These are phyloP conservation scores for Picea glauca DNA, from an alignment of 75 land plant genomes.

Conservation along the genomic window DNA sequence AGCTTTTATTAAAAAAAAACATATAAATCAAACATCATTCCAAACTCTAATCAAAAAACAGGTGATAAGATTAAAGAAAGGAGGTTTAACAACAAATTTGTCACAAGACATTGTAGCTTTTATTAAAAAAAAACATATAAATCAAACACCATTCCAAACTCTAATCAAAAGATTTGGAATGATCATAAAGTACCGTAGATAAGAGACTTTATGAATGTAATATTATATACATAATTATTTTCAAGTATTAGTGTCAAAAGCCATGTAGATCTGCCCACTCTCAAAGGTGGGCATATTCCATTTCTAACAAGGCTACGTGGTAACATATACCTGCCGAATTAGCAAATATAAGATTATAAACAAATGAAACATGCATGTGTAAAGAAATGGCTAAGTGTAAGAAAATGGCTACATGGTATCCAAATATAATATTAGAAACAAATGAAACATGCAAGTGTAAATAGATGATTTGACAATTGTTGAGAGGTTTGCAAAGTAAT, in stretches of 20 bases:
- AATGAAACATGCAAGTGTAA: too few species aligned
- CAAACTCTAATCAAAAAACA: too few species aligned
- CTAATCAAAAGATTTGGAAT: conserved; percentile 42
- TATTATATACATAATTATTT: conserved; percentile 34
- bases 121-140: conserved; percentile 31
- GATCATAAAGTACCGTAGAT: conserved; percentile 39
- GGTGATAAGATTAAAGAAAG: conserved; percentile 24
- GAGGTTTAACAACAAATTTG: conserved; percentile 27
- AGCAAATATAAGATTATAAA: too few species aligned
- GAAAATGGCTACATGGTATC: too few species aligned
- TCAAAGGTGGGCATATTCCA: conserved; percentile 76
- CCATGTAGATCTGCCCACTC: conserved; percentile 63
- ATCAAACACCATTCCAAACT: conserved; percentile 41
- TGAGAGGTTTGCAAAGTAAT: too few species aligned
- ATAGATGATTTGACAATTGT: too few species aligned
- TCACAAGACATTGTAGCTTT: conserved; percentile 66
- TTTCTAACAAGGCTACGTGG: neutral
- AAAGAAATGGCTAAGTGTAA: too few species aligned
- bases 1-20: conserved; percentile 6
- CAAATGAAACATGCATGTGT: too few species aligned
- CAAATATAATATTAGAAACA: too few species aligned
- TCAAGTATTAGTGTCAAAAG: conserved; percentile 68
- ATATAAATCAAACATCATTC: too few species aligned
- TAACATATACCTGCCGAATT: too few species aligned
- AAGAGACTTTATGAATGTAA: too few species aligned